Evolutionary conservation across 2,329 filamentous ascomycete genomes (phyloP), one percentile per base, ranked within the genome.

Genomic region (Cladosporium halotolerans): DNA sequence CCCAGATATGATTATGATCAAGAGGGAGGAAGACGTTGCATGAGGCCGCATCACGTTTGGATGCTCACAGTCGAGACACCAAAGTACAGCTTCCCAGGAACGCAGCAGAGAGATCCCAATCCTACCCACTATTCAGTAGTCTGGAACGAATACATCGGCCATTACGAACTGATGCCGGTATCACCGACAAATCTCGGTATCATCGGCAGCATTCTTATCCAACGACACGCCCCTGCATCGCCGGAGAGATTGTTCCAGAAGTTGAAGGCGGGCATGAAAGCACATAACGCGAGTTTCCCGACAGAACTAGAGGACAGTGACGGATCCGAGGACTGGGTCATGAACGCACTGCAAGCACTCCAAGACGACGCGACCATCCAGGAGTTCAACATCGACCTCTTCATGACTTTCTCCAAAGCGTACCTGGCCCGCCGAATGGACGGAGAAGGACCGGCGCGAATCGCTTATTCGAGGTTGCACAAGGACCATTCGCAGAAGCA

Each of bases 61-160:
- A 52, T 61, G 45, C 49, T 61, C n/a, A 57, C 57, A 4, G 45
- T 61, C 31, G 56, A 60, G 50, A 51, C 52, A 9, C 52, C 59
- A 14, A 54, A 59, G 3, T 32, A 52, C 50, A 44, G 33, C 53
- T 42, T 45, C 42, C 46, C 40, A 42, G 38, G 32, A 45, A 31
- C 52, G 36, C 14, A 38, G 31, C 42, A 45, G 42, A 52, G 50
- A 45, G 48, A 46, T 19, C 39, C 51, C 31, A 56, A 58, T 32
- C 54, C 53, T 5, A 43, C 41, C 2, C 57, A 61, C 44, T 58
- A 46, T 40, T 43, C 38, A 6, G 57, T 56, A 14, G 43, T 47
- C 14, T 44, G 47, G 39, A 23, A 54, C 10, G 57, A 55, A 1
- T 45, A 46, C 4, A 38, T 38, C 6, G 44, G 39, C 9, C 28